These are phyloP conservation scores for Orbilia quercus DNA, from an alignment of 2,329 filamentous ascomycete species.

Conservation along the genomic window DNA sequence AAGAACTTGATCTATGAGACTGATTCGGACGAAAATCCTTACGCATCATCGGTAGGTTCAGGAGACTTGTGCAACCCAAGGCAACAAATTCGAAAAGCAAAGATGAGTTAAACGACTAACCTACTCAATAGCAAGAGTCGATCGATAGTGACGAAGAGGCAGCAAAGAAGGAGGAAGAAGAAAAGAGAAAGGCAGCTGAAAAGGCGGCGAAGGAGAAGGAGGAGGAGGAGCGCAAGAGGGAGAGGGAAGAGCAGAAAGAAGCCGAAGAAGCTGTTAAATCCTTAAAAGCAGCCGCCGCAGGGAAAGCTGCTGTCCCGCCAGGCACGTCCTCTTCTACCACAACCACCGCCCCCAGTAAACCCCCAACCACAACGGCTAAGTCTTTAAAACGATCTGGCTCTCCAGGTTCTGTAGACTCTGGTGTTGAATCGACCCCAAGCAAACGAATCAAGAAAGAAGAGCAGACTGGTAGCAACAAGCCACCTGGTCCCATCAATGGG, in stretches of 20 bases:
- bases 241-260: conserved; percentile 53
- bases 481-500: conserved; percentile 22
- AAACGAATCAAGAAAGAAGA: conserved; percentile 56
- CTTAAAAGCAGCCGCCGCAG: conserved; percentile 54
- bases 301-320: conserved; percentile 52
- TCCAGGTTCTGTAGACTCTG: conserved; percentile 50
- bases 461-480: conserved; percentile 30
- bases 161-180: conserved; percentile 66
- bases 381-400: conserved; percentile 56
- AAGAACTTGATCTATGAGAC: conserved; percentile 67
- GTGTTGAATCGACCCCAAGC: conserved; percentile 38
- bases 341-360: conserved; percentile 47
- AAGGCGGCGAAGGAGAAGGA: conserved; percentile 57
- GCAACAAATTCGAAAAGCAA: conserved; percentile 57
- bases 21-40: conserved; percentile 63
- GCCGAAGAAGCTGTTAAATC: conserved; percentile 54
- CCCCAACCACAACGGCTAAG: conserved; percentile 51
- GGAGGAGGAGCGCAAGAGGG: conserved; percentile 46
- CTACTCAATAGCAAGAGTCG: conserved; percentile 62
- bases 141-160: conserved; percentile 64
- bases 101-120: conserved; percentile 59
- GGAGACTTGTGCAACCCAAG: no score
- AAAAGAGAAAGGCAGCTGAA: conserved; percentile 61
- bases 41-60: conserved; percentile 60
- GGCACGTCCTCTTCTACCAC: conserved; percentile 50